A percentile compares a stretch with the other conserved stretches of the same genome.
Evolutionary conservation across 2,329 filamentous ascomycete genomes (phyloP).

Genomic region (Cytospora mali): DNA sequence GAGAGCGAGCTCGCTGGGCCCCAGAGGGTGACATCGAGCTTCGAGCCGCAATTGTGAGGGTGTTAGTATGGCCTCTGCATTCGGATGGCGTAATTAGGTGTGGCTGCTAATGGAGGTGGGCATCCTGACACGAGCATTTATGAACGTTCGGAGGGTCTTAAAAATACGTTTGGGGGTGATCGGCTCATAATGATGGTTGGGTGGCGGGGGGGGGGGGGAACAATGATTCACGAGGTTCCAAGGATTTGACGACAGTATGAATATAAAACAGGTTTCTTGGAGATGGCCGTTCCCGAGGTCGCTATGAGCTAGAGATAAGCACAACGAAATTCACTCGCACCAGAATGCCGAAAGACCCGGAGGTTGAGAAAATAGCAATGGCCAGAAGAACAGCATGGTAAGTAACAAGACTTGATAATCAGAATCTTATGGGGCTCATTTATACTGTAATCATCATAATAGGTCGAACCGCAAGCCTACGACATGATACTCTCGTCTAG

Average conservation of each 20-base stretch:
- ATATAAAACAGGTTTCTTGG: neutral
- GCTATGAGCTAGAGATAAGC: too few species aligned
- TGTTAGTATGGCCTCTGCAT: neutral
- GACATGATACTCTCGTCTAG: neutral
- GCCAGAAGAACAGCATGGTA: neutral
- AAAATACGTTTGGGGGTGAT: neutral
- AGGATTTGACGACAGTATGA: neutral
- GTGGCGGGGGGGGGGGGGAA: too few species aligned
- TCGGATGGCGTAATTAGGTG: neutral
- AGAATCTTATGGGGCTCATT: too few species aligned
- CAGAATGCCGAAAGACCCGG: too few species aligned
- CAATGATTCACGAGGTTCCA: neutral
- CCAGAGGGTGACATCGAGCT: conserved; percentile 3
- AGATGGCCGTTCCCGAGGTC: too few species aligned
- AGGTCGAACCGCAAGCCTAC: neutral
- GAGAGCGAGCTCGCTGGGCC: conserved; percentile 48
- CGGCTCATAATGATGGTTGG: neutral
- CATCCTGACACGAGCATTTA: neutral
- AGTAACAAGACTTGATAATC: too few species aligned
- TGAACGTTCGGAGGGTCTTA: neutral
- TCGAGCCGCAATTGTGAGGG: neutral
- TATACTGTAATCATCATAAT: too few species aligned
- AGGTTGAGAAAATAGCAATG: too few species aligned
- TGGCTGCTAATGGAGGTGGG: neutral
- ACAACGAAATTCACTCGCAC: too few species aligned